Base-by-base conservation (phyloP, 1,284 basidiomycete species). In the Porodaedalea pini region DNA sequence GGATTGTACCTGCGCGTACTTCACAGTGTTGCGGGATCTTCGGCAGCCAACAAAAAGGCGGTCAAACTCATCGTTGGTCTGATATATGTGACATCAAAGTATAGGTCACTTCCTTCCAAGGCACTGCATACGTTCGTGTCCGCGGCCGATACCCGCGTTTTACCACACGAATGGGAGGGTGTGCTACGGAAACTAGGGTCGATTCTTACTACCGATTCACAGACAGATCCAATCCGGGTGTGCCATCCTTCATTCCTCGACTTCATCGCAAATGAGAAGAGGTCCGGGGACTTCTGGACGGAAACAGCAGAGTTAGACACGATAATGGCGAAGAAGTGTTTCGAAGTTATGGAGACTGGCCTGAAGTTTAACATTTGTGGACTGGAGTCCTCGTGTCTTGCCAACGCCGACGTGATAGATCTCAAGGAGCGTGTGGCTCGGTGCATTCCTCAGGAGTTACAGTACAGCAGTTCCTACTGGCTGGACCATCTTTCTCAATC, bases 261-360 rank as follows among this genome's bases (percentile, higher is more conserved):
- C 43, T 62, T 62, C 29, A 21, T 62, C 2, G 40, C 23, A 2
- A 51, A 54, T 17, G 11, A 39, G 13, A 23, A 4, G 32, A 25
- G 25, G 17, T 31, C 49, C 4, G 3, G 4, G 5, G 7, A 2
- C 1, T 72, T 67, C 48, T 45, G 62, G n/a, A 66, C 70, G 25
- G 62, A 66, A 8, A 51, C 34, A 2, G 17, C 19, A 1, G 27
- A 23, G 4, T 56, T 59, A 4, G 61, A 66, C 13, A n/a, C n/a
- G n/a, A n/a, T n/a, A n/a, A n/a, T n/a, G n/a, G n/a, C n/a, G n/a
- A n/a, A n/a, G 43, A 15, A 34, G 17, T 51, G 52, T 21, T 48
- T 54, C n/a, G 10, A 27, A 8, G 7, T 54, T 15, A 47, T 54
- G 52, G 47, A 54, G 6, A 48, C 57, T 63, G 44, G n/a, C n/a